A percentile compares a stretch with the other conserved stretches of the same genome.
Evolutionary conservation across 768 basidiomycete species (phyloP).

Genomic region (Pleurotus salmoneostramineus): DNA sequence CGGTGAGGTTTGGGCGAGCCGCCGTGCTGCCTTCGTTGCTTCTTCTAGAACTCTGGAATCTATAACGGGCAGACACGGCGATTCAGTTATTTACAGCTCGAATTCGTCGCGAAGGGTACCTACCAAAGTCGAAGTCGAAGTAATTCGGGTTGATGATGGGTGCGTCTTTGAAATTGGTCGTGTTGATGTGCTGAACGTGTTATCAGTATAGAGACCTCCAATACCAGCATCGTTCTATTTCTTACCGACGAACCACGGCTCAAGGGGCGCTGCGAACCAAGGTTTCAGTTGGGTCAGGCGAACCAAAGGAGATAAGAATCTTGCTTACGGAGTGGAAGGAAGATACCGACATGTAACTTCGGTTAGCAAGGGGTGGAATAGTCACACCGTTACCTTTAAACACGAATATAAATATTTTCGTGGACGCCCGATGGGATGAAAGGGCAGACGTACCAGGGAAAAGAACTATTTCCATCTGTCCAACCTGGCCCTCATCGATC

Average conservation of each 20-base stretch:
- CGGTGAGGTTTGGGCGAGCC: not conserved
- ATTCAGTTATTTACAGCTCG: not conserved
- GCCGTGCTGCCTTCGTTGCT: not conserved
- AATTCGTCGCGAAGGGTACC: not conserved
- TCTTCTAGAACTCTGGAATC: not conserved
- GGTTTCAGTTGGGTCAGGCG: too few species aligned
- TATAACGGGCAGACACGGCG: not conserved
- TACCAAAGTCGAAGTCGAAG: constrained; percentile 20
- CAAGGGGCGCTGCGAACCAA: not conserved
- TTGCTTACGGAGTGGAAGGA: not conserved
- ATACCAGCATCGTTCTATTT: constrained; percentile 23
- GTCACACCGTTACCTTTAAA: not conserved
- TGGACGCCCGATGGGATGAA: not conserved
- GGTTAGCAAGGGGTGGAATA: not conserved
- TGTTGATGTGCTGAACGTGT: constrained; percentile 38
- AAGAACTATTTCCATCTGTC: not conserved
- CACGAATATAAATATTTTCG: not conserved
- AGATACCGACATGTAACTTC: not conserved
- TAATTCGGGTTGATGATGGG: constrained; percentile 45
- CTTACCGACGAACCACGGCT: not conserved
- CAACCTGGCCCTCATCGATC: not conserved
- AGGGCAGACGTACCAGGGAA: constrained; percentile 6
- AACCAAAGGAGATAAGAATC: not conserved
- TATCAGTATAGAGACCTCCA: constrained; percentile 23
- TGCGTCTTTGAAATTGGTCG: constrained; percentile 31